Base-by-base conservation (phyloP, 768 basidiomycete species). In the Suillus plorans region DNA sequence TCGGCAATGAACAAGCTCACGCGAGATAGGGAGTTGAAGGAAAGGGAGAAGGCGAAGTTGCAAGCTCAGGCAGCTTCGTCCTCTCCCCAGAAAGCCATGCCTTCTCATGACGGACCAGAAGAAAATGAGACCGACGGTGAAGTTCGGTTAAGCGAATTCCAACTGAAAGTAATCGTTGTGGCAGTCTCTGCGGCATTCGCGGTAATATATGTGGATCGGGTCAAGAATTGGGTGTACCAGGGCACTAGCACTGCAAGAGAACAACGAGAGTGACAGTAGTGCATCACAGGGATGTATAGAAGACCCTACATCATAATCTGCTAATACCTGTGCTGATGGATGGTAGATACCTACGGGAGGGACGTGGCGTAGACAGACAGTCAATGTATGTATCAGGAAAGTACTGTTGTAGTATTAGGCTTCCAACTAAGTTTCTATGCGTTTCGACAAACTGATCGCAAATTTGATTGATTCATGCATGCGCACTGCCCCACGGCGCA, bases 401-500 rank as follows among this genome's bases (percentile, higher is more conserved):
- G 9, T 28, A 14, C 14, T 9, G 31, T 9, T 55, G 18, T 31
- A 55, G 31, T 9, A 20, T 10, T 53, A 31, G 28, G 31, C 18
- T 12, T 53, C 9, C 5, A 10, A 5, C 18, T 10, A 31, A 22
- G 5, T 39, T 28, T 41, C 39, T 5, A 28, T 9, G 20, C 12
- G 34, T 5, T 36, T 36, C 20, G 18, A 20, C 13, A 28, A 25
- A 50, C 13, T 50, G 22, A 16, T 14, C 12, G 12, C 22, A 41
- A 31, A 31, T 42, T 41, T 10, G 3, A 37, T 53, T 5, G 5
- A 60, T n/a, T 63, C 56, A 63, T 31, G 52, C 25, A 18, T 60
- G 25, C 37, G n/a, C 62, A 20, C 39, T 60, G 18, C 62, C 62
- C 62, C 62, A 59, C 20, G 62, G 34, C 14, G 62, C 62, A n/a